A percentile compares a stretch with the other conserved stretches of the same genome.
These are phyloP conservation scores for Gracilaria caudata DNA, from an alignment of 23 red algal species.

Conservation along the genomic window DNA sequence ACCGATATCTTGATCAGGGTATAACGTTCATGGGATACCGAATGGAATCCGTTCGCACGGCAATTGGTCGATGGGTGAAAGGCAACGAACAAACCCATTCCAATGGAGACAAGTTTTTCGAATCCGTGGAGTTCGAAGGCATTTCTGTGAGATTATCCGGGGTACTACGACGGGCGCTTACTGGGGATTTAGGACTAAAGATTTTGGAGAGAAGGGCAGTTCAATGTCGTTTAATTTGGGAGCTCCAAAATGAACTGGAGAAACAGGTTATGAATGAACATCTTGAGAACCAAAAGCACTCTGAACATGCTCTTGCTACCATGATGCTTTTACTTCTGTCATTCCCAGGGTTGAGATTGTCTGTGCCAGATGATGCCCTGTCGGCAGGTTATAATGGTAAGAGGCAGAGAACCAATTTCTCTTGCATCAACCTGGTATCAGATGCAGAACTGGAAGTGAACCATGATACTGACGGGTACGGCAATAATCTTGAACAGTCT, in stretches of 20 bases:
- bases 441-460: no score
- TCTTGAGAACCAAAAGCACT: neutral
- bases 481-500: no score
- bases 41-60: constrained; percentile 28
- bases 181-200: neutral
- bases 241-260: neutral
- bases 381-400: no score
- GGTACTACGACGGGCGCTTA: no score
- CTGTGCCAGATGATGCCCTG: no score
- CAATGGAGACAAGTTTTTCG: neutral
- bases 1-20: neutral
- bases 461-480: no score
- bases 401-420: neutral
- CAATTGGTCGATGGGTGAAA: neutral
- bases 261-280: neutral
- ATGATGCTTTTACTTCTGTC: neutral
- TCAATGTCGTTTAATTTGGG: neutral
- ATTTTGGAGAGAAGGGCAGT: neutral
- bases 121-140: no score
- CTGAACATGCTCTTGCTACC: neutral
- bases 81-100: no score
- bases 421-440: no score
- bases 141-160: no score
- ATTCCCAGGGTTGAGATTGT: neutral
- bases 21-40: constrained; percentile 44